A percentile compares a stretch with the other conserved stretches of the same genome.
phyloP scores from a whole-genome alignment of 495 filamentous ascomycete genomes.

The Hyaloscypha variabilis region DNA sequence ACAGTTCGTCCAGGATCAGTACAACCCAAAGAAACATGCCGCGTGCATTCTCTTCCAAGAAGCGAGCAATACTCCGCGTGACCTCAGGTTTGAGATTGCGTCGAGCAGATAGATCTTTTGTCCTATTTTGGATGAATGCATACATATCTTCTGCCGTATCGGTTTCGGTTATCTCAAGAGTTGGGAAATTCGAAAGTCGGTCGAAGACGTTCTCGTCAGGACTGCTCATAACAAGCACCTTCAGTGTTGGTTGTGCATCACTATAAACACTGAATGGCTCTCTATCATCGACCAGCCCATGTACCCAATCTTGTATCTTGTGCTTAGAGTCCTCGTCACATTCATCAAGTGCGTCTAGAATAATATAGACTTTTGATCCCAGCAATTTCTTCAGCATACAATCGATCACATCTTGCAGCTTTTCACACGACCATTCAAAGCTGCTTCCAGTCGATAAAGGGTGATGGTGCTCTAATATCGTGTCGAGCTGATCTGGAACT shows the following conservation, averaged over 20 bases:
- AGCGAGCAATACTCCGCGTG: background rate
- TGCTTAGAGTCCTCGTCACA: background rate
- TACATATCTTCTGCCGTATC: constrained; percentile 10
- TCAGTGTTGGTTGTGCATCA: background rate
- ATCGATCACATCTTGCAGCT: background rate
- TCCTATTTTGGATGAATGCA: background rate
- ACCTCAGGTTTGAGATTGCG: constrained; percentile 8
- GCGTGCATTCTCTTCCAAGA: constrained; percentile 11
- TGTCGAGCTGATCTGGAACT: background rate
- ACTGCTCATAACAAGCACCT: constrained; percentile 10
- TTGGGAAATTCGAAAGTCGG: background rate
- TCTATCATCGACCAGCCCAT: background rate
- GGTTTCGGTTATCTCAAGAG: constrained; percentile 13
- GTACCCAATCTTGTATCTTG: background rate
- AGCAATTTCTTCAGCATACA: constrained; percentile 3
- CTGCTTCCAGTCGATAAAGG: background rate
- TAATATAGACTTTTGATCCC: background rate
- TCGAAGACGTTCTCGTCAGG: constrained; percentile 13
- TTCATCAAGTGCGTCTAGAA: constrained; percentile 11
- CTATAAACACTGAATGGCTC: background rate
- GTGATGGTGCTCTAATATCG: constrained; percentile 2
- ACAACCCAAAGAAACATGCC: constrained; percentile 25
- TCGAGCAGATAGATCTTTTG: background rate
- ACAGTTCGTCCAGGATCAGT: constrained; percentile 11
- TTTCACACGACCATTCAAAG: constrained; percentile 15